Conservation (phyloP, 1,284 basidiomycete species). For the Entoloma clypeatum region DNA sequence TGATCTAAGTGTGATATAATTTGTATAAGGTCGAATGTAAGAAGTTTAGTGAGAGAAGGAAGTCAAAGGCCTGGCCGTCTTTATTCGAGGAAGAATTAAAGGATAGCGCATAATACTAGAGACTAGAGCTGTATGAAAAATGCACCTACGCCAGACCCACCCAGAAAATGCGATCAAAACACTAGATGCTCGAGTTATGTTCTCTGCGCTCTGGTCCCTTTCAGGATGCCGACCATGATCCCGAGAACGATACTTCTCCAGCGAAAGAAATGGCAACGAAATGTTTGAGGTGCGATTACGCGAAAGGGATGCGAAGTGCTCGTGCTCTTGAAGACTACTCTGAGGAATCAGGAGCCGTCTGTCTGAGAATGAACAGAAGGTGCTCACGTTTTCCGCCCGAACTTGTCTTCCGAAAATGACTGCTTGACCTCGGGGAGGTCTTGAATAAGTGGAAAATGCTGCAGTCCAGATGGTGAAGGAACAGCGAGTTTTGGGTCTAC, state of each 20-base stretch:
- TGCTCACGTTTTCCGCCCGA: constrained; percentile 45
- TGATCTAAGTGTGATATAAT: constrained; percentile 61
- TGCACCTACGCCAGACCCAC: constrained; percentile 65
- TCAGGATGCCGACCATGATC: constrained; percentile 75
- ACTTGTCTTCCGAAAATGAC: constrained; percentile 39
- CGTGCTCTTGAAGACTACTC: constrained; percentile 54
- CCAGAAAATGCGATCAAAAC: constrained; percentile 74
- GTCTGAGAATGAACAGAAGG: neutral
- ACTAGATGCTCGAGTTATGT: constrained; percentile 77
- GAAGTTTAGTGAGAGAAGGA: constrained; percentile 57
- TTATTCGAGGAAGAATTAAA: constrained; percentile 75
- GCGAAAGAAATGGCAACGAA: constrained; percentile 72
- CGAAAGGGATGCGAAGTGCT: constrained; percentile 58
- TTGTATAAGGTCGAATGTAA: constrained; percentile 72
- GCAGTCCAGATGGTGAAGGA: constrained; percentile 82
- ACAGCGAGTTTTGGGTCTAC: constrained; percentile 48
- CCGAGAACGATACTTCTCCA: constrained; percentile 72
- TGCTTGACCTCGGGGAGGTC: constrained; percentile 66
- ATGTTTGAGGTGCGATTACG: constrained; percentile 80
- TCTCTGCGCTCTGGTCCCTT: constrained; percentile 64
- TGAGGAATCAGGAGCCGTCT: neutral
- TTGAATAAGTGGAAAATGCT: constrained; percentile 75
- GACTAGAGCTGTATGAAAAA: constrained; percentile 7
- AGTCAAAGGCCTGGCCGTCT: constrained; percentile 62
- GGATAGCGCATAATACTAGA: constrained; percentile 65